Conservation (phyloP, 768 basidiomycete species). For the Rickenella mellea region DNA sequence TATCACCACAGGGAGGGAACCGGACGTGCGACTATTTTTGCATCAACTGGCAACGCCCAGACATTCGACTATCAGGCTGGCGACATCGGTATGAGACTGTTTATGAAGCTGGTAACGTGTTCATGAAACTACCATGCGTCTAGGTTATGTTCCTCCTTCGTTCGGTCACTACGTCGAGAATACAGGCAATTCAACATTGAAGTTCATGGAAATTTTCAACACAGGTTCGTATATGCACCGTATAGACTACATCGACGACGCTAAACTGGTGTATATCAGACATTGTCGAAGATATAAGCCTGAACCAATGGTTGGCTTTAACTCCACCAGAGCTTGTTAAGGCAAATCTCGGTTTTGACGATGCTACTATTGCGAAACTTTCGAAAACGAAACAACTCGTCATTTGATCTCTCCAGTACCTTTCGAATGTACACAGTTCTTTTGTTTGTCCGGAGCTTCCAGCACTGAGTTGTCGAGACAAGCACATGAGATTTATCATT, state of each 20-base stretch:
- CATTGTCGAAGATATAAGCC: constrained; percentile 25
- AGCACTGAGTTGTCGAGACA: too few relatives aligned
- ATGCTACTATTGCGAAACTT: constrained; percentile 9
- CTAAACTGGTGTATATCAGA: constrained; percentile 8
- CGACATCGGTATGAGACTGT: constrained; percentile 36
- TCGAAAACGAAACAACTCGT: constrained; percentile 19
- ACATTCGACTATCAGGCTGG: constrained; percentile 58
- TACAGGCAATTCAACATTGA: constrained; percentile 37
- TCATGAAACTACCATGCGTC: constrained; percentile 4
- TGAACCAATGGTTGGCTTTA: constrained; percentile 28
- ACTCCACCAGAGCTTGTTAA: constrained; percentile 17
- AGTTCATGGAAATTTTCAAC: constrained; percentile 40
- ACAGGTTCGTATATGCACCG: constrained; percentile 17
- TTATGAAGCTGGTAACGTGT: neutral
- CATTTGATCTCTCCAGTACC: too few relatives aligned
- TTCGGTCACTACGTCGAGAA: constrained; percentile 51
- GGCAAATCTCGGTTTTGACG: constrained; percentile 14
- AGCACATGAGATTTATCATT: too few relatives aligned
- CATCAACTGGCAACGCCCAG: constrained; percentile 38
- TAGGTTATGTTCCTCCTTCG: constrained; percentile 49
- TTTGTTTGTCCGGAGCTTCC: too few relatives aligned
- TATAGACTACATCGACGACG: constrained; percentile 22
- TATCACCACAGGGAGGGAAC: constrained; percentile 33
- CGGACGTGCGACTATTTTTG: constrained; percentile 48
- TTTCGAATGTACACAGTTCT: too few relatives aligned